phyloP scores from a whole-genome alignment of 139 green algal species.

The Pleodorina starrii region DNA sequence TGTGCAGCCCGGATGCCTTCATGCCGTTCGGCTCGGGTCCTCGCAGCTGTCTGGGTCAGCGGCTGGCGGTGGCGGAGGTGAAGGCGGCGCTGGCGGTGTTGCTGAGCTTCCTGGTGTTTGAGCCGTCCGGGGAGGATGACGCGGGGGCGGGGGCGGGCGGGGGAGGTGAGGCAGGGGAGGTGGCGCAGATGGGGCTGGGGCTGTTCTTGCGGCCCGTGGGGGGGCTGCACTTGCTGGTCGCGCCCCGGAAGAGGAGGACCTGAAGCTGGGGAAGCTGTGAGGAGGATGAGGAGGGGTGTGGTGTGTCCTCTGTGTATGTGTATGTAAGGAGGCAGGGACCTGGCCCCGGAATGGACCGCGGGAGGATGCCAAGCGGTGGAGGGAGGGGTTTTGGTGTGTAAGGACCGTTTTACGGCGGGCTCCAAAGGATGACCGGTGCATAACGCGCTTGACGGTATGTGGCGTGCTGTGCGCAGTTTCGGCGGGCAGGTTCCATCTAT shows the following conservation, averaged over 20 bases:
- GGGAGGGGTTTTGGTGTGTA: no score
- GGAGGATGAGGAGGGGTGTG: no score
- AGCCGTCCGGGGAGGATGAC: conserved; percentile 1
- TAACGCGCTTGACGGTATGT: no score
- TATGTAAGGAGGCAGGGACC: no score
- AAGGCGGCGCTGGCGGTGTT: conserved; percentile 53
- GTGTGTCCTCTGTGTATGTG: not conserved
- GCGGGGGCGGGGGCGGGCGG: not conserved
- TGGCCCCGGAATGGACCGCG: no score
- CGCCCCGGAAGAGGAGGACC: not conserved
- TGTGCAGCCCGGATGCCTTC: conserved; percentile 42
- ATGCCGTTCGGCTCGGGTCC: conserved; percentile 53
- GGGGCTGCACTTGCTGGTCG: conserved; percentile 29
- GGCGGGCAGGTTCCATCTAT: no score
- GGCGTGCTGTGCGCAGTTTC: no score
- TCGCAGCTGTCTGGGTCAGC: conserved; percentile 51
- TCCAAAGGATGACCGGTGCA: no score
- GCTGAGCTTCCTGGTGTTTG: conserved; percentile 34
- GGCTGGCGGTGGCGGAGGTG: conserved; percentile 42
- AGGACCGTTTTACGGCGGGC: no score
- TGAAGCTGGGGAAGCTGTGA: not conserved
- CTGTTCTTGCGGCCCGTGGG: conserved; percentile 19
- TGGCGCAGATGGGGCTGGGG: not conserved
- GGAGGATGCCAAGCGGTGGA: no score
- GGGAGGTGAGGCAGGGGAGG: not conserved